These are phyloP conservation scores for Fusarium sublunatum DNA, from an alignment of 2,329 filamentous ascomycete genomes.

Conservation along the genomic window DNA sequence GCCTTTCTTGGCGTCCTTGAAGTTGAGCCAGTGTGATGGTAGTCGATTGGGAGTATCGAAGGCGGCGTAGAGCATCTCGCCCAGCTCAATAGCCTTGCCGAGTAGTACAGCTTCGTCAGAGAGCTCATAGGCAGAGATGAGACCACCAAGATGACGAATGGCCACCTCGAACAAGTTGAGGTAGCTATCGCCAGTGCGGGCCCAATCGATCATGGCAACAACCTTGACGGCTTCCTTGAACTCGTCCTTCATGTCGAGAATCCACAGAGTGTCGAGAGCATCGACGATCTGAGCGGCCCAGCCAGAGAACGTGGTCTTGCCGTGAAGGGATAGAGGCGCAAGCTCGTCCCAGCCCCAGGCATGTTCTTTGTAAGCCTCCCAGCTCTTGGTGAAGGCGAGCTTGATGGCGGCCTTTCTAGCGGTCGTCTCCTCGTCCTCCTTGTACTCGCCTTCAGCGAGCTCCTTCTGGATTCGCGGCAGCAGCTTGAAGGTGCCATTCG, in stretches of 20 bases:
- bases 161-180: conserved; percentile 74
- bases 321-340: conserved; percentile 60
- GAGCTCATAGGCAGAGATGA: conserved; percentile 64
- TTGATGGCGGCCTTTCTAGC: conserved; percentile 54
- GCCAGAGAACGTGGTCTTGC: conserved; percentile 61
- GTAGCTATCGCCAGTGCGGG: conserved; percentile 56
- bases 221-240: conserved; percentile 62
- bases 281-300: conserved; percentile 71
- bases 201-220: conserved; percentile 66
- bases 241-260: conserved; percentile 68
- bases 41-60: conserved; percentile 67
- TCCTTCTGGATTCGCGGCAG: conserved; percentile 58
- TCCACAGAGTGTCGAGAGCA: conserved; percentile 68
- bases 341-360: conserved; percentile 70
- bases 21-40: conserved; percentile 62
- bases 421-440: conserved; percentile 51
- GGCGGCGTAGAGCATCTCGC: conserved; percentile 63
- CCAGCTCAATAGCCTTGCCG: conserved; percentile 63
- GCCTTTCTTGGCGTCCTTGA: conserved; percentile 53
- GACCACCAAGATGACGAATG: conserved; percentile 65
- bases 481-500: conserved; percentile 50
- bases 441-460: conserved; percentile 55
- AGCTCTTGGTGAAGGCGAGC: conserved; percentile 57
- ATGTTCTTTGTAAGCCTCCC: conserved; percentile 64
- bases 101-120: conserved; percentile 60